Percentiles rank a stretch among this genome's conserved stretches.
Conservation (phyloP, 495 filamentous ascomycete genomes). For the Aspergillus kassunensis region DNA sequence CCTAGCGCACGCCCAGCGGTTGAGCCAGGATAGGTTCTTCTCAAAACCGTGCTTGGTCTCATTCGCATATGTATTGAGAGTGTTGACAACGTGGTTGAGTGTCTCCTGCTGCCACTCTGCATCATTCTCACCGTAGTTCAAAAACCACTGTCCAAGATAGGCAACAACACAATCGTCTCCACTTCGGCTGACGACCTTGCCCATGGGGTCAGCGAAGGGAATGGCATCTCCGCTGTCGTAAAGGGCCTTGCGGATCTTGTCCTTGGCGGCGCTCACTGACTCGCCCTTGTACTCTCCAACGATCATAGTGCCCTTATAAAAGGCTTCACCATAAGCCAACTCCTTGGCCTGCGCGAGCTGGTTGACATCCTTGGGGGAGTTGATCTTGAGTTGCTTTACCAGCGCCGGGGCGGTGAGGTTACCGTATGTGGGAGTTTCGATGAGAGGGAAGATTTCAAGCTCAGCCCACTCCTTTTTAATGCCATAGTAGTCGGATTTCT, state of each 20-base stretch:
- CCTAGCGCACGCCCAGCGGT: conserved; percentile 91
- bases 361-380: conserved; percentile 88
- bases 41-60: conserved; percentile 84
- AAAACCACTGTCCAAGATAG: conserved; percentile 92
- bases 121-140: conserved; percentile 89
- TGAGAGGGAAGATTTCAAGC: conserved; percentile 80
- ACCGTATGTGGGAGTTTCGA: conserved; percentile 85
- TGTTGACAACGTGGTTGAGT: conserved; percentile 68
- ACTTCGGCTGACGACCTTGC: conserved; percentile 77
- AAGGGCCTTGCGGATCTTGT: conserved; percentile 75
- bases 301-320: conserved; percentile 91
- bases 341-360: conserved; percentile 93
- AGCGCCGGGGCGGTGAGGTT: conserved; percentile 77
- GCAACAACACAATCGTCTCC: conserved; percentile 91
- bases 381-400: conserved; percentile 92
- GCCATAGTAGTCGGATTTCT: conserved; percentile 96
- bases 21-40: conserved; percentile 82
- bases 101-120: conserved; percentile 69
- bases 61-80: conserved; percentile 69
- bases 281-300: conserved; percentile 86
- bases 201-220: conserved; percentile 88
- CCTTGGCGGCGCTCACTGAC: conserved; percentile 79
- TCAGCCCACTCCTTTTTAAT: conserved; percentile 98
- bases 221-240: conserved; percentile 80
- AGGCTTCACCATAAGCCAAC: conserved; percentile 94